Base-by-base conservation (phyloP, 2,329 filamentous ascomycete genomes). In the Tolypocladium paradoxum region DNA sequence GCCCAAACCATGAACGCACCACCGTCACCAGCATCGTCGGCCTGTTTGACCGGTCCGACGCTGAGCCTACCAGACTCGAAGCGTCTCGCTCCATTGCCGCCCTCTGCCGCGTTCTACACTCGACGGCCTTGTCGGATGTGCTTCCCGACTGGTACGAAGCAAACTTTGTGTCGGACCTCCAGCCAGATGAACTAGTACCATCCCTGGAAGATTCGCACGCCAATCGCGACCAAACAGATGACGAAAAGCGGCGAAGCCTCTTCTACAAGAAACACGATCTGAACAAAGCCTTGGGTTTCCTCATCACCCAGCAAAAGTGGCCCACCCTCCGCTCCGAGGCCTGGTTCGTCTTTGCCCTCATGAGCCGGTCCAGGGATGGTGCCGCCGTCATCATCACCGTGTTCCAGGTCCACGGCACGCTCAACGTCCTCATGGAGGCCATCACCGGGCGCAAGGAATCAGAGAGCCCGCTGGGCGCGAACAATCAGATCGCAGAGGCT, bases 291-390 rank as follows among this genome's bases (percentile, higher is more conserved):
- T 68, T 85, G 7, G 62, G 72, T 1, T 79, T 76, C 58, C 72
- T 85, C 29, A 69, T 82, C 27, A 74, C 70, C 2, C 82, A 85
- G 60, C 68, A 65, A 3, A 82, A 80, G 57, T 85, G 81, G 73
- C 78, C 80, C 0, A 71, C 76, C 2, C 69, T 85, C 2, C 73
- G 78, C 20, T 82, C 79, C 38, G 82, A 85, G 61, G 73, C 76
- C 3, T 80, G 81, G 75, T 84, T 85, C 56, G 75, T 82, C 6
- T 73, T 83, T 50, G 82, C 82, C 2, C 72, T 85, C 35, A 79
- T 84, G 73, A 74, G 75, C 40, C 73, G 79, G 31, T 74, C 75
- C 2, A 53, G 61, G 1, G 74, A 78, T 36, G 79, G 80, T 8
- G 75, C 77, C 2, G 60, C 64, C 2, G 65, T 77, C 12, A 73